Conservation (phyloP, 2,329 filamentous ascomycete genomes). For the Fusarium incarnatum region DNA sequence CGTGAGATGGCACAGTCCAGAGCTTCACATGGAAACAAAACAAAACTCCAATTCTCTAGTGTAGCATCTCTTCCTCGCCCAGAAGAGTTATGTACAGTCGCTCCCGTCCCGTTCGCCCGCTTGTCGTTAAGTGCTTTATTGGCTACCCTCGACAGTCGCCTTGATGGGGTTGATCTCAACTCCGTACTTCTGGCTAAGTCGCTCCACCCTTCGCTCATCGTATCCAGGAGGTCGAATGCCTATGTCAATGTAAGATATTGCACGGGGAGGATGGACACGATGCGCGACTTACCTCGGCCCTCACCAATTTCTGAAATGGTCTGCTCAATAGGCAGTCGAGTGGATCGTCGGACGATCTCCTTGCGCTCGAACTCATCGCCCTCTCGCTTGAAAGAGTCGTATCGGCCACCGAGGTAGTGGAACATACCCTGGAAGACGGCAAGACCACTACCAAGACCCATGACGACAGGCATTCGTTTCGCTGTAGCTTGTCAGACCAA, state of each 20-base stretch:
- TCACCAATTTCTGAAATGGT: slow-evolving; percentile 86
- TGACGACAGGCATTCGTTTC: slow-evolving; percentile 72
- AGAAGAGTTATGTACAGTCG: slow-evolving; percentile 54
- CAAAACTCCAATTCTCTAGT: slow-evolving; percentile 57
- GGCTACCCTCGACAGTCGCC: slow-evolving; percentile 60
- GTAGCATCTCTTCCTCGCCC: slow-evolving; percentile 52
- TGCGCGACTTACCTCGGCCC: slow-evolving; percentile 76
- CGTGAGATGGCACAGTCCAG: slow-evolving; percentile 42
- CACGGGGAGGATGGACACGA: not conserved
- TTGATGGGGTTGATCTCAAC: slow-evolving; percentile 80
- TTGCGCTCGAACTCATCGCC: slow-evolving; percentile 81
- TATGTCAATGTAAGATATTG: slow-evolving; percentile 53
- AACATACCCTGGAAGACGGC: slow-evolving; percentile 71
- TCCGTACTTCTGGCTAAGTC: slow-evolving; percentile 88
- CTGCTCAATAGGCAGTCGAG: slow-evolving; percentile 80
- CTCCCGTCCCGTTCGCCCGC: slow-evolving; percentile 44
- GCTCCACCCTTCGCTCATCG: slow-evolving; percentile 82
- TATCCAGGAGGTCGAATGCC: slow-evolving; percentile 86
- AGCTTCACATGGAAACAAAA: slow-evolving; percentile 47
- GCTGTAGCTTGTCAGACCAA: slow-evolving; percentile 46
- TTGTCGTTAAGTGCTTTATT: slow-evolving; percentile 46
- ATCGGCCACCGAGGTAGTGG: slow-evolving; percentile 74
- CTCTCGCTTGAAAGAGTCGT: slow-evolving; percentile 63
- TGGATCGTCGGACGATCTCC: slow-evolving; percentile 77
- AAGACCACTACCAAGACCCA: slow-evolving; percentile 73